These are phyloP conservation scores for Nannochloropsis salina DNA, from an alignment of 108 stramenopile genomes.

Conservation along the genomic window DNA sequence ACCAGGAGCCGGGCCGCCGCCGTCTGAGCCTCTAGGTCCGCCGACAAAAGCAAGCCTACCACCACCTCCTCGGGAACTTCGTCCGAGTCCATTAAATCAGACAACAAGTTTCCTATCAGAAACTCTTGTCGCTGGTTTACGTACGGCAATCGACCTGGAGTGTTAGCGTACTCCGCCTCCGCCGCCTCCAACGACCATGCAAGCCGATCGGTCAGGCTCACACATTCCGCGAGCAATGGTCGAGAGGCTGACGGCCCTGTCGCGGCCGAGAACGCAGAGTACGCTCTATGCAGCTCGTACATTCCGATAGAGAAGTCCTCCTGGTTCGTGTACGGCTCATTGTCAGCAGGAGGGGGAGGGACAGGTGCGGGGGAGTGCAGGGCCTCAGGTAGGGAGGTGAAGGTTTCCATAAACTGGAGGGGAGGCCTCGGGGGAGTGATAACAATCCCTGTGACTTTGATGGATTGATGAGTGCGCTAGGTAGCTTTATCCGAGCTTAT, in stretches of 20 bases:
- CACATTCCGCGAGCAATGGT: slow-evolving; percentile 12
- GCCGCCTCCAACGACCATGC: slow-evolving; percentile 11
- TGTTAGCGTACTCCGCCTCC: not conserved
- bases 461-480: not conserved
- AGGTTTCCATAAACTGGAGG: not conserved
- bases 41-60: slow-evolving; percentile 10
- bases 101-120: not conserved
- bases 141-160: not conserved
- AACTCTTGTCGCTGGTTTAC: slow-evolving; percentile 6
- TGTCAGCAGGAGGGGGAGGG: not conserved
- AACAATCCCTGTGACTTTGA: not conserved
- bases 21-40: not conserved
- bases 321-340: not conserved
- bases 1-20: not conserved
- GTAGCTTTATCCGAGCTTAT: no score
- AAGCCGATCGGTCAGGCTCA: not conserved
- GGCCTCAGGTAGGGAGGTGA: not conserved
- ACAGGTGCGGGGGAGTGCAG: not conserved
- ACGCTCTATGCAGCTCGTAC: not conserved
- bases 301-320: not conserved
- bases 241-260: not conserved
- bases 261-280: slow-evolving; percentile 19
- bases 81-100: not conserved
- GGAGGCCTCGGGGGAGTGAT: not conserved
- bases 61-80: slow-evolving; percentile 9